Evolutionary conservation across 768 basidiomycete species (phyloP).

Genomic region (Lentinula aciculospora): DNA sequence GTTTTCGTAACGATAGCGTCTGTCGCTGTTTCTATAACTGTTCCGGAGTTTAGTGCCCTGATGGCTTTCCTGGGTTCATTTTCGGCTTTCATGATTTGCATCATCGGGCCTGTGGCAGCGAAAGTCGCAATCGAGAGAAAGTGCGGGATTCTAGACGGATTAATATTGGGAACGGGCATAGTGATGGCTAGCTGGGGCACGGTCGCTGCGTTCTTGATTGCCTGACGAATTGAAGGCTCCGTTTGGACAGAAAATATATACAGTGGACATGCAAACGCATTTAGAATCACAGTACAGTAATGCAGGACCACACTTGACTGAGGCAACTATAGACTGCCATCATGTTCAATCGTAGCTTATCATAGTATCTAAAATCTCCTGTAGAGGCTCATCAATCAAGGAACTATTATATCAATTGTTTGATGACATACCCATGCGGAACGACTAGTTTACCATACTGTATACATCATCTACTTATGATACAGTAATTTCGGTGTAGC

Average conservation of each 20-base stretch:
- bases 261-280: no score
- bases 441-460: no score
- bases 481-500: no score
- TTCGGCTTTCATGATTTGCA: slow-evolving; percentile 69
- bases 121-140: slow-evolving; percentile 54
- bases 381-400: no score
- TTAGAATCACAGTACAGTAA: no score
- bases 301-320: no score
- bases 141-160: slow-evolving; percentile 46
- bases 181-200: slow-evolving; percentile 81
- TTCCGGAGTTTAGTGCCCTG: slow-evolving; percentile 76
- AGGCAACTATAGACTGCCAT: no score
- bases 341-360: no score
- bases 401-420: no score
- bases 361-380: no score
- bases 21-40: slow-evolving; percentile 62
- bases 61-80: slow-evolving; percentile 95
- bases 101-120: slow-evolving; percentile 72
- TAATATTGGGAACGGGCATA: slow-evolving; percentile 43
- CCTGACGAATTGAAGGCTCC: slow-evolving; percentile 8
- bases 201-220: slow-evolving; percentile 48
- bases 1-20: slow-evolving; percentile 51
- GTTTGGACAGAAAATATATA: background rate
- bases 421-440: no score
- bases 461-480: no score